A percentile compares a stretch with the other conserved stretches of the same genome.
Conservation (phyloP, 2,329 filamentous ascomycete genomes). For the Epichloe amarillans region DNA sequence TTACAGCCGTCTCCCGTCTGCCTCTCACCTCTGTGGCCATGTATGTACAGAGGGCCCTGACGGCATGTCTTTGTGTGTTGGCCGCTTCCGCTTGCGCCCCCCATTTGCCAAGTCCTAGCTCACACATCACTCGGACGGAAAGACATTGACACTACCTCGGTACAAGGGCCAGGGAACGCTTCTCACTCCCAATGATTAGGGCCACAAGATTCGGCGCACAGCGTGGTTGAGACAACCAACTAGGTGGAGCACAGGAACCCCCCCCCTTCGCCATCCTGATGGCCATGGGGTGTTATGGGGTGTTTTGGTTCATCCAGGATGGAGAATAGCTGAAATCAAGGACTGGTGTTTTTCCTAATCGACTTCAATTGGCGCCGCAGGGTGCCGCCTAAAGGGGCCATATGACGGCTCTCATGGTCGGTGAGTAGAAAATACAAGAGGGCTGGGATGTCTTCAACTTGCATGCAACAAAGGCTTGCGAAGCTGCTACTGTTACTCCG, state of each 20-base stretch:
- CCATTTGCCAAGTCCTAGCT: background rate
- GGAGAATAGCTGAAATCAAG: slow-evolving; percentile 5
- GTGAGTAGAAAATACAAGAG: slow-evolving; percentile 8
- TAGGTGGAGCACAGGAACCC: background rate
- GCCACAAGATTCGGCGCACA: background rate
- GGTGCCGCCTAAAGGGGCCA: background rate
- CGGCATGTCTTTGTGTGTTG: slow-evolving; percentile 3
- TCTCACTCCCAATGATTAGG: background rate
- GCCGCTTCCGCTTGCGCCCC: background rate
- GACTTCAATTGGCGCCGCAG: background rate
- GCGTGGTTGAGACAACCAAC: background rate
- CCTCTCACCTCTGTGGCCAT: background rate
- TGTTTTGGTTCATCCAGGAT: slow-evolving; percentile 7
- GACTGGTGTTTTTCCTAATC: background rate
- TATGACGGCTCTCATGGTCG: slow-evolving; percentile 2
- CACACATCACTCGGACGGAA: background rate
- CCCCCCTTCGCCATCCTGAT: background rate
- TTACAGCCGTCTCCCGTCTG: background rate
- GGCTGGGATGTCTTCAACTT: slow-evolving; percentile 7
- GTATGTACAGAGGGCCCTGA: slow-evolving; percentile 1
- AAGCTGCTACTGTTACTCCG: background rate
- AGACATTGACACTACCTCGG: background rate
- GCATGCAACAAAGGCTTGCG: slow-evolving; percentile 1
- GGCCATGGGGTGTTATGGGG: slow-evolving; percentile 2
- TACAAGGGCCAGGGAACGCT: background rate